phyloP scores from a whole-genome alignment of 495 filamentous ascomycete species.

The Hypoxylon lienhwacheense region DNA sequence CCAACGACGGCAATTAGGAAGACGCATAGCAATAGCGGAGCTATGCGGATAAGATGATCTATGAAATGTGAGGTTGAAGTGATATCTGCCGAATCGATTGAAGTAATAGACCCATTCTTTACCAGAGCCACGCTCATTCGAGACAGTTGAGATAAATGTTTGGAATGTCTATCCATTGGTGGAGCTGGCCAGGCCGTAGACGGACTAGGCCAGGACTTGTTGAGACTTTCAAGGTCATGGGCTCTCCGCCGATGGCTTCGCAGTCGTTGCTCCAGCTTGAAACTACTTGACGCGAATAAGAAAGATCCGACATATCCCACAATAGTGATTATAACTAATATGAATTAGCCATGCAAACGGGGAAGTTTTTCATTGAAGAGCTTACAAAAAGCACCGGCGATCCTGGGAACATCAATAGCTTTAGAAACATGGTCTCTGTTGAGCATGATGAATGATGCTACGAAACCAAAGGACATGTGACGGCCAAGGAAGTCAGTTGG shows the following conservation, averaged over 20 bases:
- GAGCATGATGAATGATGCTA: slow-evolving; percentile 50
- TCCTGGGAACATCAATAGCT: slow-evolving; percentile 37
- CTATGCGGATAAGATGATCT: slow-evolving; percentile 35
- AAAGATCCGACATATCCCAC: slow-evolving; percentile 25
- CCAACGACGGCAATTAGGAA: slow-evolving; percentile 27
- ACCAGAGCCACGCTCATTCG: slow-evolving; percentile 21
- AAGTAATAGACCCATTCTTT: slow-evolving; percentile 5
- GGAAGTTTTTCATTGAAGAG: neutral
- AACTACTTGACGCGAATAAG: slow-evolving; percentile 21
- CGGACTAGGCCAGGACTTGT: slow-evolving; percentile 34
- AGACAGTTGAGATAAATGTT: slow-evolving; percentile 18
- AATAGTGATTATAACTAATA: slow-evolving; percentile 27
- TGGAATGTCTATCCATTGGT: slow-evolving; percentile 3
- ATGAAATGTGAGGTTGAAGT: slow-evolving; percentile 6
- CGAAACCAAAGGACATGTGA: slow-evolving; percentile 54
- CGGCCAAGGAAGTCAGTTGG: slow-evolving; percentile 49
- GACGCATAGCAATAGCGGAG: slow-evolving; percentile 28
- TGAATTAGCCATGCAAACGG: slow-evolving; percentile 3
- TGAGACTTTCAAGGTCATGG: slow-evolving; percentile 26
- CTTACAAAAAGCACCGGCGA: slow-evolving; percentile 48
- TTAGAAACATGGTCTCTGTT: slow-evolving; percentile 42
- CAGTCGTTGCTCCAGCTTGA: slow-evolving; percentile 25
- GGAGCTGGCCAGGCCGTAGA: slow-evolving; percentile 33
- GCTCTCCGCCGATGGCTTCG: slow-evolving; percentile 14
- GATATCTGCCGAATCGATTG: neutral